These are phyloP conservation scores for Rachicladosporium sp. DNA, from an alignment of 2,329 filamentous ascomycete species.

Conservation along the genomic window DNA sequence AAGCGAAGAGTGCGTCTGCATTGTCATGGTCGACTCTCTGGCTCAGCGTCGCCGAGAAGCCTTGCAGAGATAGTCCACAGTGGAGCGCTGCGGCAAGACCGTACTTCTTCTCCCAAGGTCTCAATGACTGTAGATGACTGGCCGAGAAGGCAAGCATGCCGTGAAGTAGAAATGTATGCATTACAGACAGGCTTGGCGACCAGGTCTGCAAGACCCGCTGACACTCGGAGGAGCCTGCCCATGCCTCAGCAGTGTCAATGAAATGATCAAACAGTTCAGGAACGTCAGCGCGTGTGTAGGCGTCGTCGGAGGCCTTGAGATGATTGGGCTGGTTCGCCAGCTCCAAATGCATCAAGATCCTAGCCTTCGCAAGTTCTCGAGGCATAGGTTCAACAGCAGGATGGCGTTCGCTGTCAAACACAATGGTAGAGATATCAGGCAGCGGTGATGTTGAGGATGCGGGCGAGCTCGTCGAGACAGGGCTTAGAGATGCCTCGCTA, in stretches of 20 bases:
- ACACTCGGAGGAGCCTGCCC: slow-evolving; percentile 7
- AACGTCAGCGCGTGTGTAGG: slow-evolving; percentile 6
- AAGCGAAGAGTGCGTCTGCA: slow-evolving; percentile 7
- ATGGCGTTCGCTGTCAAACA: too few relatives aligned
- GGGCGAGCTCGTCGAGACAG: not conserved
- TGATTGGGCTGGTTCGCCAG: not conserved
- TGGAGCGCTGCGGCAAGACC: slow-evolving; percentile 7
- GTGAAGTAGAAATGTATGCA: slow-evolving; percentile 79
- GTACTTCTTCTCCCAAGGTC: slow-evolving; percentile 41
- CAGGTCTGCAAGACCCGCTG: slow-evolving; percentile 8
- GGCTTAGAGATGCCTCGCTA: not conserved
- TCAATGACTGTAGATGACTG: slow-evolving; percentile 75
- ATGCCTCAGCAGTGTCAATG: slow-evolving; percentile 5
- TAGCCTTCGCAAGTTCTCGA: slow-evolving; percentile 3
- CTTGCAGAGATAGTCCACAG: slow-evolving; percentile 9
- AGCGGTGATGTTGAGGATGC: not conserved
- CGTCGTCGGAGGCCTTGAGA: not conserved
- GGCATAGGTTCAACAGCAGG: not conserved
- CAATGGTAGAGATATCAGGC: slow-evolving; percentile 1
- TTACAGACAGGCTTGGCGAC: slow-evolving; percentile 58
- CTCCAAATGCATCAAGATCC: slow-evolving; percentile 3
- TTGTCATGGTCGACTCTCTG: slow-evolving; percentile 7
- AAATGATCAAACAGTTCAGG: slow-evolving; percentile 10
- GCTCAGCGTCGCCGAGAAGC: slow-evolving; percentile 6
- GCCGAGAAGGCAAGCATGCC: slow-evolving; percentile 80